Base-by-base conservation (phyloP, 2,329 filamentous ascomycete species). In the Colletotrichum tropicale region DNA sequence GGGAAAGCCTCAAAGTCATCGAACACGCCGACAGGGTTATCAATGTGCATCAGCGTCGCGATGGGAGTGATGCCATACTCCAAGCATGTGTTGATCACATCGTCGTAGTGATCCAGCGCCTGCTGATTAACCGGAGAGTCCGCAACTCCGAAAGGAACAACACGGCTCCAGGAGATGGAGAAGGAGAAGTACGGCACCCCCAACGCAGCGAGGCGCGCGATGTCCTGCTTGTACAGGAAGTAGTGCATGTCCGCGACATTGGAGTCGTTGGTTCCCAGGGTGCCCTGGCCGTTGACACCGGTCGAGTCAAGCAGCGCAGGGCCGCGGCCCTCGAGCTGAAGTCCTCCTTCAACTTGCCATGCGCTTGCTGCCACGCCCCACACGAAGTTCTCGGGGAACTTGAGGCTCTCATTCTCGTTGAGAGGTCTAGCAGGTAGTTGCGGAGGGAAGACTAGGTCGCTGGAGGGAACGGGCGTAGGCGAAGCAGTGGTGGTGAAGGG, bases 171-270 rank as follows among this genome's bases (percentile, higher is more conserved):
- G 0, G 88, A 81, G 70, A 91, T 88, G 6, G 86, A 88, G 76
- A 90, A 90, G 4, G 87, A 87, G 79, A 89, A 90, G 65, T 89
- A 87, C 60, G 85, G 85, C 10, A 89, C 85, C 0, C 89, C 89
- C 80, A 91, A 85, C 4, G 87, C 84, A 1, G 89, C 88, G 10
- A 91, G 83, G 0, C 89, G 85, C 73, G 87, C 88, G 58, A 91
- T 89, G 56, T 91, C 88, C 80, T 90, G 89, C 80, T 90, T 90
- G 78, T 90, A 91, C 9, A 89, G 81, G 75, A 89, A 91, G 79
- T 90, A 91, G 71, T 90, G 86, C 81, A 89, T 88, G 56, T 87
- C 89, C 4, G 86, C 86, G 43, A 84, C 82, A 70, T 85, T 71
- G 12, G 69, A 84, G 32, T 80, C 74, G 58, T 85, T 83, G 6